Base-by-base conservation (phyloP, 768 basidiomycete species). In the Suillus occidentalis region DNA sequence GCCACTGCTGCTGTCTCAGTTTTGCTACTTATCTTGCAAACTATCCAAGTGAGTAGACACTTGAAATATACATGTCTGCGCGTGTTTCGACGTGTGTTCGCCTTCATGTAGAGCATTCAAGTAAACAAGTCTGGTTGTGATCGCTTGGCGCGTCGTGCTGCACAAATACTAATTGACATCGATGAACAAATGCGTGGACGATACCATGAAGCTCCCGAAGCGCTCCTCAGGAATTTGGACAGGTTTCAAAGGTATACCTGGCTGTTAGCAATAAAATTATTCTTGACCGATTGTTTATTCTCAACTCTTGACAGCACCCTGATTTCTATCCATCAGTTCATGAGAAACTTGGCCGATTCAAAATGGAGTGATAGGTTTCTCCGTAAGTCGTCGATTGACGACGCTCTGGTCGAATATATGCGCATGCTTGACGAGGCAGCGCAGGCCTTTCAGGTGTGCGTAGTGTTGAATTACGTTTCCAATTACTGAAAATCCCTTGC, bases 371-470 rank as follows among this genome's bases (percentile, higher is more conserved):
- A 72, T 16, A 78, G 81, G 7, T 76, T 84, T 31, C 69, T 81
- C 43, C 76, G 77, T 43, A 84, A 80, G 65, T 69, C 63, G 16
- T 72, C 74, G 0, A 83, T 83, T 18, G 82, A 84, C 63, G 71
- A 69, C 40, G 76, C 81, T 4, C 72, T 84, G 5, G 68, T 49
- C 2, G 73, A 77, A 9, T 78, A 77, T 56, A 71, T 74, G 42
- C 69, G 62, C 22, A 70, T 73, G 56, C 68, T 84, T 40, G 79
- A 83, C 28, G 83, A 84, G 28, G 81, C 84, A 13, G 76, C 79
- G 13, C 78, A 79, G 57, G 78, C 82, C 10, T 83, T 84, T 64
- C 83, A 84, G 76, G 84, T 81, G 65, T 28, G 64, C 8, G 60
- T 55, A 8, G 37, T 25, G 12, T 36, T 20, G 31, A 31, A 13